These are phyloP conservation scores for Arachis monticola DNA, from an alignment of 331 rosid species.

Conservation along the genomic window DNA sequence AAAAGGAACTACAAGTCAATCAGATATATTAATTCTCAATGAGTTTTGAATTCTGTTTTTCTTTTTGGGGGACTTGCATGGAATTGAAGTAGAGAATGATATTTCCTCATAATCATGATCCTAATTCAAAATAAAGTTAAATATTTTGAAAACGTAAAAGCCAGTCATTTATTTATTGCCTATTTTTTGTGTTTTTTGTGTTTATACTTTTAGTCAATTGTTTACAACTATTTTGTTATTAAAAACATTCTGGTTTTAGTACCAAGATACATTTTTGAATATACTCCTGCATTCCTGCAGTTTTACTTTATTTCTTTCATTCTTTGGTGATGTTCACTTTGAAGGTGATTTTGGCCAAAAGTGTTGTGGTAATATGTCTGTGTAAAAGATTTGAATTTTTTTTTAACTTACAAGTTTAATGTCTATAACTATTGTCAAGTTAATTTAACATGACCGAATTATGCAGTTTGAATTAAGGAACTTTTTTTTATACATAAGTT, in stretches of 20 bases:
- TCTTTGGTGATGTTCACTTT: conserved; percentile 2
- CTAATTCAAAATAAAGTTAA: too few relatives aligned
- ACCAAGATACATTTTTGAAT: neutral
- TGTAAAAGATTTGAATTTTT: conserved; percentile 3
- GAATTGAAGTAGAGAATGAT: neutral
- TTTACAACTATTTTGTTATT: neutral
- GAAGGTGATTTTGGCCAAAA: conserved; percentile 4
- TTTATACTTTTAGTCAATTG: too few relatives aligned
- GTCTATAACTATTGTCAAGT: neutral
- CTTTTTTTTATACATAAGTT: neutral
- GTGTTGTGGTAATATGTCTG: neutral
- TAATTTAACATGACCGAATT: neutral
- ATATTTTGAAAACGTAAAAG: too few relatives aligned
- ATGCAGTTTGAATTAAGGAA: neutral
- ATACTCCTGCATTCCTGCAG: neutral
- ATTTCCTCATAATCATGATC: too few relatives aligned
- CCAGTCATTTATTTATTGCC: too few relatives aligned
- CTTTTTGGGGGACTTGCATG: neutral
- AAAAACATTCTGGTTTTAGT: neutral
- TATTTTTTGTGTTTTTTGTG: neutral
- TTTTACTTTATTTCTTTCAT: neutral
- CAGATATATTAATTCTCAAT: too few relatives aligned
- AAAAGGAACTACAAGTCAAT: too few relatives aligned
- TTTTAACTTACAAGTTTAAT: neutral
- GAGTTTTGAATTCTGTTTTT: neutral